These are phyloP conservation scores for Podospora didyma DNA, from an alignment of 495 filamentous ascomycete genomes.

Conservation along the genomic window DNA sequence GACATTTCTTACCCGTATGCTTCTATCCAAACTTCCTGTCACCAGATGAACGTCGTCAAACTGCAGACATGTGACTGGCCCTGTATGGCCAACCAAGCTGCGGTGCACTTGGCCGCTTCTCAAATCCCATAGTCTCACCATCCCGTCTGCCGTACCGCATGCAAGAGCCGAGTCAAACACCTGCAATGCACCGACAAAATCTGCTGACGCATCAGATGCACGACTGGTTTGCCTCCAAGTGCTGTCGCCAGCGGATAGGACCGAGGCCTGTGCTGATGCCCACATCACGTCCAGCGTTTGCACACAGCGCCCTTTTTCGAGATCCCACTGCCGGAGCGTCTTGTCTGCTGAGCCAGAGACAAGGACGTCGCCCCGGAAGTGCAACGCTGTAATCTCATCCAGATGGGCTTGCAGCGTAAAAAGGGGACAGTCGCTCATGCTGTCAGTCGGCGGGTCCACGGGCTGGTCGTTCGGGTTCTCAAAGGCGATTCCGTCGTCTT, in stretches of 20 bases:
- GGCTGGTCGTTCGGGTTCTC: conserved; percentile 57
- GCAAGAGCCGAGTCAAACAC: conserved; percentile 96
- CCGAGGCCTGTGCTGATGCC: conserved; percentile 89
- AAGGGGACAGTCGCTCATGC: conserved; percentile 81
- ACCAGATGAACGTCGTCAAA: conserved; percentile 96
- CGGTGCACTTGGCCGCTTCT: conserved; percentile 93
- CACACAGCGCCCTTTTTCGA: conserved; percentile 90
- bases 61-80: conserved; percentile 89
- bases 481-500: conserved; percentile 57
- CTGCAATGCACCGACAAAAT: conserved; percentile 93
- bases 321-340: conserved; percentile 95
- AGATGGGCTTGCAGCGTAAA: conserved; percentile 87
- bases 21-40: conserved; percentile 89
- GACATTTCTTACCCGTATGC: conserved; percentile 72
- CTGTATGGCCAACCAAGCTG: conserved; percentile 94
- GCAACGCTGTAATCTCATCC: conserved; percentile 88
- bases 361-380: conserved; percentile 82
- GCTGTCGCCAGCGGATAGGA: conserved; percentile 52
- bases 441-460: conserved; percentile 60
- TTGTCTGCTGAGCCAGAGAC: conserved; percentile 97
- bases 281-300: conserved; percentile 99
- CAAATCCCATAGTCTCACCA: conserved; percentile 97
- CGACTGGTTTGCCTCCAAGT: conserved; percentile 55
- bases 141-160: conserved; percentile 97
- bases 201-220: conserved; percentile 59